Percentiles rank a stretch among this genome's conserved stretches.
These are phyloP conservation scores for Prillingera fragicola DNA, from an alignment of 1,284 basidiomycete species.

Conservation along the genomic window DNA sequence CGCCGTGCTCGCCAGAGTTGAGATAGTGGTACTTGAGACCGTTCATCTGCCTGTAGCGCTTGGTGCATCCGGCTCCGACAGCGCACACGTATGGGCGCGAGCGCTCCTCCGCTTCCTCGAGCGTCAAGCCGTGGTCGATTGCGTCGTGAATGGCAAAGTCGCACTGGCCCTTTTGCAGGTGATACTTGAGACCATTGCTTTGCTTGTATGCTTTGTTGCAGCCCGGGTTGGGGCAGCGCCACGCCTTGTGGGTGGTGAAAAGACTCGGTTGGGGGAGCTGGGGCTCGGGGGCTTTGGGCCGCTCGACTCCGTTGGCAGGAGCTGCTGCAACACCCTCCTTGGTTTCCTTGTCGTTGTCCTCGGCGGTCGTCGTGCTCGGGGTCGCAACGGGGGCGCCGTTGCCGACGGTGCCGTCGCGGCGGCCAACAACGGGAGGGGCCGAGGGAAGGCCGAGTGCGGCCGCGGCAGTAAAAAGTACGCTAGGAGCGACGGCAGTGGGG, in stretches of 20 bases:
- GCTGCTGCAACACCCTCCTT: conserved; percentile 1
- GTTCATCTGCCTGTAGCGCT: conserved; percentile 98
- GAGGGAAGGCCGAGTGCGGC: conserved; percentile 38
- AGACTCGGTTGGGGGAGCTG: conserved; percentile 40
- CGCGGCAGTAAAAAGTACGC: conserved; percentile 37
- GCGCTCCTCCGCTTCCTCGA: conserved; percentile 73
- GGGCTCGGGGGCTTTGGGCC: conserved; percentile 23
- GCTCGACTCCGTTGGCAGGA: conserved; percentile 9
- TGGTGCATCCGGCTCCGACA: conserved; percentile 74
- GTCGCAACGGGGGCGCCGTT: not conserved
- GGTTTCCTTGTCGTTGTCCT: conserved; percentile 4
- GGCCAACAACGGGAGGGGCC: conserved; percentile 27
- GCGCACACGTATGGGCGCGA: conserved; percentile 81
- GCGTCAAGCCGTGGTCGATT: conserved; percentile 62
- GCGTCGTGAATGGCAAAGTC: conserved; percentile 77
- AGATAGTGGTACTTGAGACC: conserved; percentile 90
- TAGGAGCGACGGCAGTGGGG: conserved; percentile 42
- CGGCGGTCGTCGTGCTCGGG: not conserved
- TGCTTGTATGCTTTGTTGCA: conserved; percentile 99
- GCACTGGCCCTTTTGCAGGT: conserved; percentile 74
- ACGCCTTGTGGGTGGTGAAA: conserved; percentile 68
- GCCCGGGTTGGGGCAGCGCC: conserved; percentile 91
- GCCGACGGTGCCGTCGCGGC: conserved; percentile 10
- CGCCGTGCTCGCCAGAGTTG: conserved; percentile 91
- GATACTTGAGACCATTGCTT: conserved; percentile 93